Evolutionary conservation across 1,139 yeast genomes (phyloP).

Genomic region (Taphrina communis): DNA sequence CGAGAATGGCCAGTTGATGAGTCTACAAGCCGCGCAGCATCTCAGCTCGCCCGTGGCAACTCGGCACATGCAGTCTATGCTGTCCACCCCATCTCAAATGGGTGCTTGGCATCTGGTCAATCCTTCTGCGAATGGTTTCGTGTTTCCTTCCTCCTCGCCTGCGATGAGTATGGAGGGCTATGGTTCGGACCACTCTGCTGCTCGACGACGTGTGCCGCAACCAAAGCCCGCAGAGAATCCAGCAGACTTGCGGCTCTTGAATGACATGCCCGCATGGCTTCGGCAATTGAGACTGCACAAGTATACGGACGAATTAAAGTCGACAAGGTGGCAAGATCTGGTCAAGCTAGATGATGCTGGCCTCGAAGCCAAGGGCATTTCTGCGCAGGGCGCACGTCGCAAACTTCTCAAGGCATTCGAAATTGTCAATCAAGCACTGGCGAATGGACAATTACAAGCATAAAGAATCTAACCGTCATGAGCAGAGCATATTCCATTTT

Average conservation of each 20-base stretch:
- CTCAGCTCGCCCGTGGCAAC: constrained; percentile 24
- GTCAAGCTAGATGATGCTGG: constrained; percentile 71
- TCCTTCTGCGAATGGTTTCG: constrained; percentile 9
- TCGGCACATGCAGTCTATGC: constrained; percentile 21
- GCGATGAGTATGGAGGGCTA: constrained; percentile 25
- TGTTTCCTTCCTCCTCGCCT: constrained; percentile 30
- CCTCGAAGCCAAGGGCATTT: constrained; percentile 79
- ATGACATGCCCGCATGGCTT: constrained; percentile 90
- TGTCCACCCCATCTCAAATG: constrained; percentile 14
- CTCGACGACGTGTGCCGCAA: constrained; percentile 25
- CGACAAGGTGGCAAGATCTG: constrained; percentile 77
- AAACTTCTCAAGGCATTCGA: constrained; percentile 90
- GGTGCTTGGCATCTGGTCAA: constrained; percentile 30
- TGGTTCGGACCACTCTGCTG: constrained; percentile 6
- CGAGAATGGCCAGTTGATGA: constrained; percentile 43
- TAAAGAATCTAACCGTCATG: neutral
- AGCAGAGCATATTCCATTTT: neutral
- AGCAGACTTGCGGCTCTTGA: constrained; percentile 58
- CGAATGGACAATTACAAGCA: constrained; percentile 46
- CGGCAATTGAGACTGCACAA: constrained; percentile 87
- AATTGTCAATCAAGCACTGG: constrained; percentile 64
- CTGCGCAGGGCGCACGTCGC: constrained; percentile 93
- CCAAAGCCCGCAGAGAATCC: constrained; percentile 43
- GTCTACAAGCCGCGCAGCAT: constrained; percentile 31
- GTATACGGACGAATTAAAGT: constrained; percentile 82